Conservation (phyloP, 2,329 filamentous ascomycete species). For the Helicocarpus griseus region DNA sequence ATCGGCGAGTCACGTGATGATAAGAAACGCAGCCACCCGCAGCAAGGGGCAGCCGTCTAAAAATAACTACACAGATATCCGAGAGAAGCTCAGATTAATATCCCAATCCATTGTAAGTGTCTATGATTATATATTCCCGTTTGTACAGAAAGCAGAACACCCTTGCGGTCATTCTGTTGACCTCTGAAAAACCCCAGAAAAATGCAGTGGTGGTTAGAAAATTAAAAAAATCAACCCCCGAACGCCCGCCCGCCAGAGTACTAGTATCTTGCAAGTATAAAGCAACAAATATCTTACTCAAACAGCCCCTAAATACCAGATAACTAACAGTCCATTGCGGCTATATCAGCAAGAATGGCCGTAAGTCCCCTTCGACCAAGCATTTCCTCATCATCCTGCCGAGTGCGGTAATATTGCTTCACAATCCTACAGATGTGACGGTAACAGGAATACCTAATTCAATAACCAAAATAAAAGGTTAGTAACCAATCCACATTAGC, state of each 20-base stretch:
- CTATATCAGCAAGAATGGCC: constrained; percentile 22
- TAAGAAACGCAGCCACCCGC: neutral
- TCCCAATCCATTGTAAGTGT: neutral
- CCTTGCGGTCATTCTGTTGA: no score
- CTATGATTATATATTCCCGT: no score
- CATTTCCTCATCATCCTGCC: constrained; percentile 27
- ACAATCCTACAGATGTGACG: constrained; percentile 27
- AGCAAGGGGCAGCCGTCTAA: neutral
- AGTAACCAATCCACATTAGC: constrained; percentile 3
- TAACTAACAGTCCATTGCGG: constrained; percentile 12
- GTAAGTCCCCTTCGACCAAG: constrained; percentile 28
- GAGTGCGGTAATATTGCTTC: constrained; percentile 30
- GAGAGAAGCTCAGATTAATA: no score
- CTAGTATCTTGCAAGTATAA: neutral
- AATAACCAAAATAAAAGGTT: constrained; percentile 1
- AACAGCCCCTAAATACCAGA: neutral
- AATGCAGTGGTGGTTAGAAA: no score
- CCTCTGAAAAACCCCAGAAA: no score
- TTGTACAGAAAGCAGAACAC: neutral
- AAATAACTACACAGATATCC: neutral
- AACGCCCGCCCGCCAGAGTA: no score
- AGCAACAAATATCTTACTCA: no score
- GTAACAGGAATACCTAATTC: constrained; percentile 30
- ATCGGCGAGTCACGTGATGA: neutral
- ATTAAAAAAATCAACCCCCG: no score